Conservation (phyloP, 192 early-diverging fungal genomes). For the Backusella mclennaniae region DNA sequence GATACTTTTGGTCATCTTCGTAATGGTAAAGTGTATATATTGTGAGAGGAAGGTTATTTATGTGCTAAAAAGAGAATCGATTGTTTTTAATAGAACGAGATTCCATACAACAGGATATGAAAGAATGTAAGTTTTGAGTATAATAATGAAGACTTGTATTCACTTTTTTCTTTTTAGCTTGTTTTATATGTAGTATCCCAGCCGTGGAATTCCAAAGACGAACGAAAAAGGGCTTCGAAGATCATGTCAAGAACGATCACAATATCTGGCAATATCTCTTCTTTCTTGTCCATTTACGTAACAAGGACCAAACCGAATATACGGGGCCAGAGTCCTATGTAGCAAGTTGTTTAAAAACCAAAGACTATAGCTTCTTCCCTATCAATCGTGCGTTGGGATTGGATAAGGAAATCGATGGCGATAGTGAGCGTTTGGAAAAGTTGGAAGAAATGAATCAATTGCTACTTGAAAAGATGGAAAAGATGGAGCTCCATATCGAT, state of each 20-base stretch:
- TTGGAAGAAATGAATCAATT: slow-evolving; percentile 22
- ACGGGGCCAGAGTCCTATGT: slow-evolving; percentile 28
- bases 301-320: slow-evolving; percentile 24
- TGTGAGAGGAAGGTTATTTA: neutral
- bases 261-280: slow-evolving; percentile 32
- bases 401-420: slow-evolving; percentile 8
- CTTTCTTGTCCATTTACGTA: slow-evolving; percentile 21
- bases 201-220: slow-evolving; percentile 30
- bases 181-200: slow-evolving; percentile 29
- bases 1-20: slow-evolving; percentile 33
- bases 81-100: slow-evolving; percentile 13
- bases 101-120: slow-evolving; percentile 26
- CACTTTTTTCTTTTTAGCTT: slow-evolving; percentile 7
- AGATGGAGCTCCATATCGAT: slow-evolving; percentile 16
- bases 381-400: slow-evolving; percentile 27
- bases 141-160: too few relatives aligned
- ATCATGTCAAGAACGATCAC: slow-evolving; percentile 29
- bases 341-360: slow-evolving; percentile 16
- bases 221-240: slow-evolving; percentile 23
- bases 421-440: slow-evolving; percentile 18
- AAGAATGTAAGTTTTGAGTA: slow-evolving; percentile 17
- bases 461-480: slow-evolving; percentile 9
- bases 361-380: slow-evolving; percentile 27
- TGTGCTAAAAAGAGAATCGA: neutral
- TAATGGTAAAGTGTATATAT: slow-evolving; percentile 16